phyloP scores from a whole-genome alignment of 1,284 basidiomycete species.

The Fomitopsis schrenkii region DNA sequence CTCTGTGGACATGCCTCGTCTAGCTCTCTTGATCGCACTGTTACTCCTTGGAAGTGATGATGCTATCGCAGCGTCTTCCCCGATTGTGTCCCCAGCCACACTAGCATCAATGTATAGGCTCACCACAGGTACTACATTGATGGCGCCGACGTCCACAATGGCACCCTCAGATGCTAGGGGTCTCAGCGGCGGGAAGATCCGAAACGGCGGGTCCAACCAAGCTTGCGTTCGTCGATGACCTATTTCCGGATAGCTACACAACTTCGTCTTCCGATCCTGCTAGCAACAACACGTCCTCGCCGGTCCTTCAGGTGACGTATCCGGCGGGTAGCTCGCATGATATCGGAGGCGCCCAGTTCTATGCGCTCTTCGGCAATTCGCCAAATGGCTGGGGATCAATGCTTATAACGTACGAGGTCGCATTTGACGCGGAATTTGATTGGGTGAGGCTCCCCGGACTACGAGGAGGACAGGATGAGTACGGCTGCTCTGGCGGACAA shows the following conservation, averaged over 20 bases:
- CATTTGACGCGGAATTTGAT: conserved; percentile 53
- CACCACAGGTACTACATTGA: conserved; percentile 55
- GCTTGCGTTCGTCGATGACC: conserved; percentile 61
- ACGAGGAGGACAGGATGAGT: conserved; percentile 35
- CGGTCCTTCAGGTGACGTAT: conserved; percentile 66
- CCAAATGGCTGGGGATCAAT: conserved; percentile 48
- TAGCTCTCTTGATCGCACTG: background rate
- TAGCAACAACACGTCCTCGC: conserved; percentile 32
- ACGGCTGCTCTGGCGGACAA: conserved; percentile 38
- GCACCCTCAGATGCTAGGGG: conserved; percentile 54
- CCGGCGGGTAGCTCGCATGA: conserved; percentile 53
- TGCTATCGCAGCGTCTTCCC: conserved; percentile 2
- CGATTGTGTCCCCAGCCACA: conserved; percentile 26
- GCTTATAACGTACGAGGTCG: conserved; percentile 68
- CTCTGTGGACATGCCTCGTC: background rate
- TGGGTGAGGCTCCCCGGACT: conserved; percentile 47
- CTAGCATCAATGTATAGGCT: conserved; percentile 54
- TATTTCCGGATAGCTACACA: conserved; percentile 49
- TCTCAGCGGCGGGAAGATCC: conserved; percentile 54
- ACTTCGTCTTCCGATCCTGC: conserved; percentile 27
- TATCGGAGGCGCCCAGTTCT: conserved; percentile 63
- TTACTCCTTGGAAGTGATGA: background rate
- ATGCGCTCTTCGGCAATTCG: conserved; percentile 59
- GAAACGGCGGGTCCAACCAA: conserved; percentile 45
- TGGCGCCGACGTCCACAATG: conserved; percentile 65